Base-by-base conservation (phyloP, 1,284 basidiomycete species). In the Naganishia liquefaciens region DNA sequence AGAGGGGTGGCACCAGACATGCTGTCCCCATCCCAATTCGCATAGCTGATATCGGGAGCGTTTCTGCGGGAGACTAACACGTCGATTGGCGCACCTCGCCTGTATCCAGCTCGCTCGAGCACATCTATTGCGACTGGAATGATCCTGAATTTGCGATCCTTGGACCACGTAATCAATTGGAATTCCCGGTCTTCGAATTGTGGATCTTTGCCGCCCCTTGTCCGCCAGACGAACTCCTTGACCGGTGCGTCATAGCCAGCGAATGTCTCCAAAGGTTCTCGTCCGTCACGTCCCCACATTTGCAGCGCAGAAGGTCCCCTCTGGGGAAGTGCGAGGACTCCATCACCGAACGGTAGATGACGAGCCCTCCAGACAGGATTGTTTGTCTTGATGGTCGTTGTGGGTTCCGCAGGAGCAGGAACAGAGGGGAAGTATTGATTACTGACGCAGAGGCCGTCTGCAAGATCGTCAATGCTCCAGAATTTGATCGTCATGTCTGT, bases 171-270 rank as follows among this genome's bases (percentile, higher is more conserved):
- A 55, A 99, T 91, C 3, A 99, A 83, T 75, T 96, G 93, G 76
- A 93, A 94, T 65, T 90, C 87, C 10, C 86, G 83, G 74, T 86
- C 84, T 64, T 87, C 86, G 54, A 40, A 67, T 3, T 70, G 66
- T 43, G 70, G 62, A 75, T 83, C 79, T 13, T 78, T 71, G 0
- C 81, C 81, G 50, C 85, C 85, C 55, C 81, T 74, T 0, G 84
- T 86, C 65, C 96, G 82, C 93, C 96, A 98, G 1, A 99, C 93
- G 73, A 96, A 99, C 79, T 99, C 95, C 73, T 97, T 97, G 42
- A 98, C 95, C 5, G 93, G 90, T 72, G 96, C 93, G 0, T 86
- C 84, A 75, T 96, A 93, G 0, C 93, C 94, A 68, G 90, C 89
- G 70, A 96, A 97, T 3, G 83, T 81, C 65, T 89, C 86, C 9